These are phyloP conservation scores for Aurantiochytrium sp. DNA, from an alignment of 108 stramenopile genomes.

Conservation along the genomic window DNA sequence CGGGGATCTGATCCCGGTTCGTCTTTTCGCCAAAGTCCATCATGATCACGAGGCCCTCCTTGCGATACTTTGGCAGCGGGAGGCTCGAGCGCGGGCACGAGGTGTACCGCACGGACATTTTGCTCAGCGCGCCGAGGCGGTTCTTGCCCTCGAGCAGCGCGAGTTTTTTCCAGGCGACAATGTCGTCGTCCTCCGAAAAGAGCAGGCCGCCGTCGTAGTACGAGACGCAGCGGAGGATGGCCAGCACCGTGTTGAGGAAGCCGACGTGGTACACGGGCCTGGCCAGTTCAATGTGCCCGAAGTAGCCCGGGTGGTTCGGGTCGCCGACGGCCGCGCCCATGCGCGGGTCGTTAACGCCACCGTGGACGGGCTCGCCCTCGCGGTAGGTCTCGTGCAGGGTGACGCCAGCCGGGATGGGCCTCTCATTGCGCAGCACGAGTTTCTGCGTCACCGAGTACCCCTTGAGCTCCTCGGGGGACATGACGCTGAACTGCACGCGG, in stretches of 20 bases:
- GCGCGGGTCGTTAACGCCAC: conserved; percentile 93
- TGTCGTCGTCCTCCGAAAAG: conserved; percentile 58
- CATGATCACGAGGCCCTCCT: neutral
- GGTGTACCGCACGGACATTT: neutral
- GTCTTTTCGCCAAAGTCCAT: neutral
- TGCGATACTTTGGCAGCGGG: conserved; percentile 16
- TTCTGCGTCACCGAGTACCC: conserved; percentile 89
- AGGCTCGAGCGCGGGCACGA: neutral
- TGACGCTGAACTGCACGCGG: conserved; percentile 92
- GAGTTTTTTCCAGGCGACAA: conserved; percentile 43
- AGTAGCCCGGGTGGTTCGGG: conserved; percentile 86
- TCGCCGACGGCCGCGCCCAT: conserved; percentile 76
- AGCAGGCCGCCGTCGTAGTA: conserved; percentile 80
- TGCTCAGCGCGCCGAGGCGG: neutral
- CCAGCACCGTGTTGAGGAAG: conserved; percentile 78
- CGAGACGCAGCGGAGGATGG: conserved; percentile 88
- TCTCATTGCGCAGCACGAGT: conserved; percentile 49
- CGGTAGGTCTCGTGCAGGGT: conserved; percentile 66
- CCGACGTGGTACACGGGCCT: conserved; percentile 94
- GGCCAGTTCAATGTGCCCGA: conserved; percentile 94
- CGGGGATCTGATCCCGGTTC: neutral
- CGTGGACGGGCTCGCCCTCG: conserved; percentile 86
- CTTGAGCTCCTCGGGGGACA: conserved; percentile 84
- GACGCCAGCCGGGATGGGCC: conserved; percentile 74
- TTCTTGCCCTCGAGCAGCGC: neutral